Evolutionary conservation across 2,329 filamentous ascomycete genomes (phyloP), one percentile per base, ranked within the genome.

Genomic region (Neurospora crassa): DNA sequence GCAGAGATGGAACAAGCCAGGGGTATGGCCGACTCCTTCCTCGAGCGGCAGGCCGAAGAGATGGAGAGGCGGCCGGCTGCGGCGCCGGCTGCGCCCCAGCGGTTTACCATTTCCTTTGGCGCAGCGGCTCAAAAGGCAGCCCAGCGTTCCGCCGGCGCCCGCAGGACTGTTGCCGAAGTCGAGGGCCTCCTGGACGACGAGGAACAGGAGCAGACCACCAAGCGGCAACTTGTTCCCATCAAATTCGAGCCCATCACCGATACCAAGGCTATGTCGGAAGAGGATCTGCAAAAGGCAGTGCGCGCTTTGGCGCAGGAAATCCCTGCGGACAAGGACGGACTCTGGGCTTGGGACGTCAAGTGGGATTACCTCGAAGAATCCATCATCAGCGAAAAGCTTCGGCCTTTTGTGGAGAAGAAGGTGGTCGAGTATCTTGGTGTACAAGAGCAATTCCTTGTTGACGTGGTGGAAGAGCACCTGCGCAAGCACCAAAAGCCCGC

Each of bases 371-470:
- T 99, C 79, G 92, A 96, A 78, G 91, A 96, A 73, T 85, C 87
- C 18, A 87, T 96, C 59, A 89, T 98, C 72, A 88, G 89, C 73
- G 92, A 96, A 74, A 94, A 97, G 79, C 88, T 99, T 76, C 89
- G 92, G 78, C 94, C 95, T 40, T 99, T 97, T 82, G 93, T 98
- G 71, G 94, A 97, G 84, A 97, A 97, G 87, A 99, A 98, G 86
- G 93, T 98, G 76, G 91, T 99, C 73, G 96, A 99, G 81, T 96
- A 96, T 77, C 87, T 99, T 68, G 96, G 96, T 72, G 92, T 99
- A 71, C 94, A 98, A 82, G 96, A 99, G 80, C 93, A 98, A 82
- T 90, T 97, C 83, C 84, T 99, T 68, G 94, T 99, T 41, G 94
- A 97, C 78, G 91, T 96, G 63, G 93, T 98, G 47, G 91, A 97